phyloP scores from a whole-genome alignment of 2,329 filamentous ascomycete genomes.

The Alternaria solani region DNA sequence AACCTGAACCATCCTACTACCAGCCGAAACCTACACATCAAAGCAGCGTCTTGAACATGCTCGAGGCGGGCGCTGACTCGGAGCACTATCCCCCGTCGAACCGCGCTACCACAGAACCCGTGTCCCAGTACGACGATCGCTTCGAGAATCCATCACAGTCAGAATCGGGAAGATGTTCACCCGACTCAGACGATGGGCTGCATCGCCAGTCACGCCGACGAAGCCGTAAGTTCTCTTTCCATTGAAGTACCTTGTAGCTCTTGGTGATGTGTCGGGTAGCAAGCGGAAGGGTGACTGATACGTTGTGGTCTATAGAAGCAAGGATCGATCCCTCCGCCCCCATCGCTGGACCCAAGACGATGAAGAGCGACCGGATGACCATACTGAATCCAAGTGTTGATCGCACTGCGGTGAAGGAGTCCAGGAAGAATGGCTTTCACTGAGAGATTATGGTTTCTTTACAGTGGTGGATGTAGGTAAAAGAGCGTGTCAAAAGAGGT shows the following conservation, averaged over 20 bases:
- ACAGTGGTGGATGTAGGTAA: neutral
- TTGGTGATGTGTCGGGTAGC: neutral
- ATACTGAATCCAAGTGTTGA: slow-evolving; percentile 30
- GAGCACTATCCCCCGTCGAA: neutral
- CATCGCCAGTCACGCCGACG: slow-evolving; percentile 4
- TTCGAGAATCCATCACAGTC: neutral
- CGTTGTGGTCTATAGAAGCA: slow-evolving; percentile 22
- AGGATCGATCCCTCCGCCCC: neutral
- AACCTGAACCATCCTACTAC: slow-evolving; percentile 6
- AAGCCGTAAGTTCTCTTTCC: slow-evolving; percentile 10
- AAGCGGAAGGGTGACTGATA: neutral
- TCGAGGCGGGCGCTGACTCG: neutral
- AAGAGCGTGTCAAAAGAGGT: neutral
- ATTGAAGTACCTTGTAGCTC: neutral
- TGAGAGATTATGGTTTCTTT: neutral
- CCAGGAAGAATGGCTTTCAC: neutral
- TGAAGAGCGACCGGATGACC: slow-evolving; percentile 20
- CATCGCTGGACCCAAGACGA: neutral
- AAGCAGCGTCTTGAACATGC: slow-evolving; percentile 8
- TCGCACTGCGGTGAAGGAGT: slow-evolving; percentile 10
- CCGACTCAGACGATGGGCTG: slow-evolving; percentile 9
- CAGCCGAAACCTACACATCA: slow-evolving; percentile 16
- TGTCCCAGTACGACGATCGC: neutral
- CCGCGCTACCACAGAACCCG: slow-evolving; percentile 1
- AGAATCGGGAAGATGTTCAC: neutral